These are phyloP conservation scores for Eleusine coracana DNA, from an alignment of 176 grass and related monocot genomes.

Conservation along the genomic window DNA sequence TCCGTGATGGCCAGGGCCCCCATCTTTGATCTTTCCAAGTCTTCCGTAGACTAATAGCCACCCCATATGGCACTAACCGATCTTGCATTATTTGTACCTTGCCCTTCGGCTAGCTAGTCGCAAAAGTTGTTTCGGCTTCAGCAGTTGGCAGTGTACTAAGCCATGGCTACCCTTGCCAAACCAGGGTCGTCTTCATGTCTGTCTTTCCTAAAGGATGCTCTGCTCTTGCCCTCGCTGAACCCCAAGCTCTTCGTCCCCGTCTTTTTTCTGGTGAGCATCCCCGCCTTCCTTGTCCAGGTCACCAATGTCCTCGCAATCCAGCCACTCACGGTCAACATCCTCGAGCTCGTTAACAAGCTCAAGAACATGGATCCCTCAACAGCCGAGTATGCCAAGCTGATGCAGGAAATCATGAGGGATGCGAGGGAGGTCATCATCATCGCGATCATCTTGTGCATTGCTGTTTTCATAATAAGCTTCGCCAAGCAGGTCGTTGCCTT, in stretches of 20 bases:
- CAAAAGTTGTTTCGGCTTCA: background rate
- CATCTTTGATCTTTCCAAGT: no score
- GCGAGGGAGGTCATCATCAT: background rate
- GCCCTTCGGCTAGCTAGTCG: no score
- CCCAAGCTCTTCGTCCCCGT: constrained; percentile 31
- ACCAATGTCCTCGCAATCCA: background rate
- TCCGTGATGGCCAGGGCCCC: no score
- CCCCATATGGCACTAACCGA: no score
- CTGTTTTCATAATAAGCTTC: background rate
- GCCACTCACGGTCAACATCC: background rate
- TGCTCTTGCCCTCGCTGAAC: constrained; percentile 21
- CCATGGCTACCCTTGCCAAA: constrained; percentile 29
- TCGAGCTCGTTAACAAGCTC: background rate
- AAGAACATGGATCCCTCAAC: constrained; percentile 17
- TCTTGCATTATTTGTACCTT: no score
- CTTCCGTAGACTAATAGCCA: no score
- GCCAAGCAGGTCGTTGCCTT: constrained; percentile 1
- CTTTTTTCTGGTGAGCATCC: background rate
- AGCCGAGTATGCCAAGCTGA: constrained; percentile 14
- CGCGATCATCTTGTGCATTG: background rate
- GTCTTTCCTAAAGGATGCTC: constrained; percentile 34
- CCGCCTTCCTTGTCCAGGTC: background rate
- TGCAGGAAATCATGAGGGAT: background rate
- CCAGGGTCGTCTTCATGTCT: background rate
- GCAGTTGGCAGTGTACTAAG: background rate